Conservation (phyloP, 1,284 basidiomycete genomes). For the Volvariella volvacea region DNA sequence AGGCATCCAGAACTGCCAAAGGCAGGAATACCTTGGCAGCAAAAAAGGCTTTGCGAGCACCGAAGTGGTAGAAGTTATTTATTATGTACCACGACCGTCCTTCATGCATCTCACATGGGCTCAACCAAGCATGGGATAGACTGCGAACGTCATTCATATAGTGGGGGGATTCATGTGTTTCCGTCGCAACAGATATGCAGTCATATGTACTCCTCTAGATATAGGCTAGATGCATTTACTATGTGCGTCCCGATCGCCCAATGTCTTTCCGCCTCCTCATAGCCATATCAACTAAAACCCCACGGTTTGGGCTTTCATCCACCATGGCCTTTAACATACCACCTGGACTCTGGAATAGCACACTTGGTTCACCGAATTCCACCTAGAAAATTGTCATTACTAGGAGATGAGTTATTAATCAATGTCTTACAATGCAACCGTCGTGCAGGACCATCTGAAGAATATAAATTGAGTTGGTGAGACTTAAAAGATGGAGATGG, state of each 20-base stretch:
- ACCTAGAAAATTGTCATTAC: too few relatives aligned
- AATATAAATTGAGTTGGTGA: not conserved
- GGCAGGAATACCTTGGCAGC: constrained; percentile 71
- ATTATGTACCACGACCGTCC: not conserved
- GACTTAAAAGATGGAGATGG: not conserved
- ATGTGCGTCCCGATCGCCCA: too few relatives aligned
- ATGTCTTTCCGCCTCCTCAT: too few relatives aligned
- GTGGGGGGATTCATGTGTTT: too few relatives aligned
- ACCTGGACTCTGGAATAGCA: not conserved
- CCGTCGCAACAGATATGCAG: too few relatives aligned
- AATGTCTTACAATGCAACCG: not conserved
- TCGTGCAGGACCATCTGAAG: not conserved
- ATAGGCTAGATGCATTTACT: too few relatives aligned
- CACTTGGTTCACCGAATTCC: constrained; percentile 1
- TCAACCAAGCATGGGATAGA: too few relatives aligned
- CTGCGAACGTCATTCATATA: too few relatives aligned
- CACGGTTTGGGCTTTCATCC: not conserved
- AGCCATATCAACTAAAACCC: not conserved
- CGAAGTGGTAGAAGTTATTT: constrained; percentile 68
- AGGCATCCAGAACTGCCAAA: constrained; percentile 62
- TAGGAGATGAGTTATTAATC: too few relatives aligned
- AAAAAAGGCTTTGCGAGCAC: constrained; percentile 55
- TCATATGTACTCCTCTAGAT: too few relatives aligned
- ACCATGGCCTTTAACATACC: not conserved
- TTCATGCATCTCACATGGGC: too few relatives aligned